These are phyloP conservation scores for Acacia crassicarpa DNA, from an alignment of 306 rosid species.

Conservation along the genomic window DNA sequence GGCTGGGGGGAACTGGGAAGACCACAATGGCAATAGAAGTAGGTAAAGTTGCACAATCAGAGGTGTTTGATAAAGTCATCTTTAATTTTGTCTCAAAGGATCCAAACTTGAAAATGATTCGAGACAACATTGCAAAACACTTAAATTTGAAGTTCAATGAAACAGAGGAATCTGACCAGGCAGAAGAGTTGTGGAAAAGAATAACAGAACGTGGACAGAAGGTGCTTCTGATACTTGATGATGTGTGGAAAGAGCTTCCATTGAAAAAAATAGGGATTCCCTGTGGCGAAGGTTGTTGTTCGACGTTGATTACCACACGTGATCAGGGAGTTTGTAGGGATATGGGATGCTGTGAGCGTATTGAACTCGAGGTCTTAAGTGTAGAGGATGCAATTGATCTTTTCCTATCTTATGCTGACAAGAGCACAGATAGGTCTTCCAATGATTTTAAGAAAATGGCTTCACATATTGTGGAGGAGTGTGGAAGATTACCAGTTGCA, in stretches of 20 bases:
- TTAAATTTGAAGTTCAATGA: not conserved
- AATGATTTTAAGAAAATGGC: too few relatives aligned
- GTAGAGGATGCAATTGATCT: too few relatives aligned
- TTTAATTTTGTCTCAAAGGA: not conserved
- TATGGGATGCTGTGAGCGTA: too few relatives aligned
- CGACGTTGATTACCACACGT: too few relatives aligned
- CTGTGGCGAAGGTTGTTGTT: too few relatives aligned
- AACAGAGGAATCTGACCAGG: not conserved
- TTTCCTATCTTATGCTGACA: too few relatives aligned
- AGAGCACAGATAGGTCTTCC: too few relatives aligned
- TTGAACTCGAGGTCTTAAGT: too few relatives aligned
- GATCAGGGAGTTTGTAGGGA: too few relatives aligned
- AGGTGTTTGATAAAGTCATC: not conserved
- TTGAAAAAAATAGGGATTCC: not conserved
- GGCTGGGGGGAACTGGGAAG: not conserved
- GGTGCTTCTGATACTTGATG: conserved; percentile 32
- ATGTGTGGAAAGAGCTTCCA: not conserved
- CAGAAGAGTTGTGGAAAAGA: not conserved
- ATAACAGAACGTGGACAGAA: not conserved
- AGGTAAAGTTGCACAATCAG: not conserved
- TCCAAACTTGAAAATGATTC: not conserved
- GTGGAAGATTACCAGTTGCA: too few relatives aligned
- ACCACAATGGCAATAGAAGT: conserved; percentile 1
- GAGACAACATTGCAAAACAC: conserved; percentile 21
- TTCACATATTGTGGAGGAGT: too few relatives aligned